phyloP scores from a whole-genome alignment of 176 grass and related monocot genomes.

The Avena atlantica region DNA sequence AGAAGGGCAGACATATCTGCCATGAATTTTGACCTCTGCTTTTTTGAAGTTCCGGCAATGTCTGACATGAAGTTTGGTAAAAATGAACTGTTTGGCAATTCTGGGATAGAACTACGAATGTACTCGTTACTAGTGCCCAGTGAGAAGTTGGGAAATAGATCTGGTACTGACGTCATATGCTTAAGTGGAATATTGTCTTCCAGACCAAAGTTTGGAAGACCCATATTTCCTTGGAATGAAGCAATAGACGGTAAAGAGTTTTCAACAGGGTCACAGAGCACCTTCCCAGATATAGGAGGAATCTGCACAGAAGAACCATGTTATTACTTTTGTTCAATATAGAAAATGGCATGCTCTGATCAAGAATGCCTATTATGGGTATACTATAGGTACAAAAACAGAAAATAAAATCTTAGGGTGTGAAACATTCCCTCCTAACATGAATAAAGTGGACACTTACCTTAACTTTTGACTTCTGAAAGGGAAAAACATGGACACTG shows the following conservation, averaged over 20 bases:
- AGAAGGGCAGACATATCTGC: constrained; percentile 63
- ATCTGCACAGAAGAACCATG: constrained; percentile 54
- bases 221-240: constrained; percentile 89
- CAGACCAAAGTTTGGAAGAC: constrained; percentile 72
- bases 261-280: constrained; percentile 53
- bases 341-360: constrained; percentile 8
- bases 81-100: constrained; percentile 75
- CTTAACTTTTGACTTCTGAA: not conserved
- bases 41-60: constrained; percentile 66
- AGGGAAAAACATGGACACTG: constrained; percentile 15
- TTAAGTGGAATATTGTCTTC: constrained; percentile 73
- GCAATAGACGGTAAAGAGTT: constrained; percentile 64
- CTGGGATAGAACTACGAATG: constrained; percentile 61
- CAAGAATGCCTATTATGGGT: constrained; percentile 23
- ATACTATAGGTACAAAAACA: constrained; percentile 8
- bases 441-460: constrained; percentile 38
- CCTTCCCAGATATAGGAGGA: constrained; percentile 65
- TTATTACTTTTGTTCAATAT: constrained; percentile 38
- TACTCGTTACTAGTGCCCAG: constrained; percentile 61
- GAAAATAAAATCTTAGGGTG: not conserved
- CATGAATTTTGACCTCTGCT: constrained; percentile 56
- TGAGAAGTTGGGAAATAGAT: constrained; percentile 73
- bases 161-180: constrained; percentile 61
- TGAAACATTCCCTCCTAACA: constrained; percentile 21
- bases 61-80: constrained; percentile 76